Conservation (phyloP, 495 filamentous ascomycete genomes). For the Penicillium verhagenii region DNA sequence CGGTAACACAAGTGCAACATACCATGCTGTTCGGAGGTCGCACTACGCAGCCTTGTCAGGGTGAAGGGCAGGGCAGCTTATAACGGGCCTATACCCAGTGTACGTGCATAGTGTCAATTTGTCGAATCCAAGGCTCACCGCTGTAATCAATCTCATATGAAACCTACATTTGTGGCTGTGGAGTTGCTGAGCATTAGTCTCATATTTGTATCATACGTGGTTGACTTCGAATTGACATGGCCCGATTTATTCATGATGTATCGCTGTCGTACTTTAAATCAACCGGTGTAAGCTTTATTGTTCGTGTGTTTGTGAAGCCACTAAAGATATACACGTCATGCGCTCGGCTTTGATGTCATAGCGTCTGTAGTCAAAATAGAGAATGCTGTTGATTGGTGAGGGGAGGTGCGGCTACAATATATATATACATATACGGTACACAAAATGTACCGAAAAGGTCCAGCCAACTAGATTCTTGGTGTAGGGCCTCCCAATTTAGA, state of each 20-base stretch:
- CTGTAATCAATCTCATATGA: not conserved
- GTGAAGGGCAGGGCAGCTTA: not conserved
- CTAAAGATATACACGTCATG: not conserved
- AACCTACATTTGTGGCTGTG: not conserved
- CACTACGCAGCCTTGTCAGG: not conserved
- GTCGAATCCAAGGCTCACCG: not conserved
- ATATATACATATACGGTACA: not conserved
- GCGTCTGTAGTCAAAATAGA: not conserved
- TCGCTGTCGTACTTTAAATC: not conserved
- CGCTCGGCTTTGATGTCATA: not conserved
- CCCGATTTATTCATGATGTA: not conserved
- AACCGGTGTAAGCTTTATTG: not conserved
- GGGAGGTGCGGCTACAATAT: not conserved
- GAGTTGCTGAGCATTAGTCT: not conserved
- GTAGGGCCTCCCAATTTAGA: not conserved
- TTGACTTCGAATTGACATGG: not conserved
- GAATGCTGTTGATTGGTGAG: not conserved
- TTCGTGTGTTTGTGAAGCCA: not conserved
- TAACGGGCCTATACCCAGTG: not conserved
- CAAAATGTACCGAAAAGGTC: not conserved
- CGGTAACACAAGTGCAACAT: not conserved
- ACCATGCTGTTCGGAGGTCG: not conserved
- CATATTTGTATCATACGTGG: constrained; percentile 1
- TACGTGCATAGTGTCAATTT: not conserved
- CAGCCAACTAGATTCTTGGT: not conserved